Evolutionary conservation across 2,329 filamentous ascomycete species (phyloP), one percentile per base, ranked within the genome.

Genomic region (Pyrenochaeta sp.): DNA sequence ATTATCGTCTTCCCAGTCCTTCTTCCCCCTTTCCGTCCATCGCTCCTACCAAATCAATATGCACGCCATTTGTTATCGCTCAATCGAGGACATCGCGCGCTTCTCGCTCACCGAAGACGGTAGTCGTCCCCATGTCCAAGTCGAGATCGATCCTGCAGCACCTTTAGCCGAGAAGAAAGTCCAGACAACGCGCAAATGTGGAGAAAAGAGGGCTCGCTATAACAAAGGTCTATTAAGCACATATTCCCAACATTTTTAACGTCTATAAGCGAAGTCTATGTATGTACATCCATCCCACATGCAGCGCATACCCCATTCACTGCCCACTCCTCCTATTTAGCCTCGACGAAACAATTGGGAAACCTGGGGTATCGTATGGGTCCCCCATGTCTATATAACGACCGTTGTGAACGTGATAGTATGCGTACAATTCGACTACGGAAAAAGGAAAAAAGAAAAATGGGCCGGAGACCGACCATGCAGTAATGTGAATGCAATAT

Each of bases 191-290:
- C 22, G 30, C 27, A 12, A 47, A 34, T 27, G 28, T 47, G 45
- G 45, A 45, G 43, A 45, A 45, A 44, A 27, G 2, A 25, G 28
- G 13, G 19, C 10, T 47, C 15, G 42, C 45, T 47, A 47, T 47
- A 47, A 19, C 15, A 32, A 28, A 19, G 8, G 13, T 47, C 45
- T 47, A 34, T 47, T 47, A 47, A 47, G 45, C 45, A 47, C 45
- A 47, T 34, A 24, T 24, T 27, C 28, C 15, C 45, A 47, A 32
- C 12, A 10, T 1, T 28, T 47, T 27, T 13, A 47, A 47, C 12
- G 45, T 47, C 45, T 47, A 47, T 47, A 47, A 47, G 28, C 28
- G 28, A 47, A n/a, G 15, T 44, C 42, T 28, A 44, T 44, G 24
- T 44, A 44, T 39, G 36, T 39, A 39, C 15, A 19, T 15, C 9